Evolutionary conservation across 179 eudicot genomes (phyloP).

Genomic region (Vitellaria paradoxa): DNA sequence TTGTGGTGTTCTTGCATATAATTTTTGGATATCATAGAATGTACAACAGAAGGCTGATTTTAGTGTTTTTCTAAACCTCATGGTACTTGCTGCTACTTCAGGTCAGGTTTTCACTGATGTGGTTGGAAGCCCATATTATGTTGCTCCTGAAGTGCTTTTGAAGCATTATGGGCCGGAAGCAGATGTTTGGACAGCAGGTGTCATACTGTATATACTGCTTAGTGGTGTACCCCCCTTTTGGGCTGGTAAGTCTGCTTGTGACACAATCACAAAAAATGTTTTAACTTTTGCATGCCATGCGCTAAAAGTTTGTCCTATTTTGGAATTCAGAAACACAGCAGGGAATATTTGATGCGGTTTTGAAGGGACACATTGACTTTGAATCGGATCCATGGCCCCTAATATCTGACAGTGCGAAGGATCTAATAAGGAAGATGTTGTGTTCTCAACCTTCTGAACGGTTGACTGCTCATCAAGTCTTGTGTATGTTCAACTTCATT

Average conservation of each 20-base stretch:
- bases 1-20: neutral
- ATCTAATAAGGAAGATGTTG: conserved; percentile 75
- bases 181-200: conserved; percentile 97
- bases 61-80: neutral
- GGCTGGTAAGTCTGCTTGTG: conserved; percentile 57
- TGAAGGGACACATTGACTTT: conserved; percentile 77
- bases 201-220: conserved; percentile 74
- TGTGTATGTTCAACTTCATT: conserved; percentile 44
- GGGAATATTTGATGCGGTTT: conserved; percentile 88
- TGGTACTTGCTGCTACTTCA: conserved; percentile 32
- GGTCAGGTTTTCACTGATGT: conserved; percentile 81
- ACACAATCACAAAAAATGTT: neutral
- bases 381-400: conserved; percentile 92
- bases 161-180: conserved; percentile 87
- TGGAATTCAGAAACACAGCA: conserved; percentile 74
- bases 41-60: neutral
- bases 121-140: conserved; percentile 93
- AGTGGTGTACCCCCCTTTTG: conserved; percentile 94
- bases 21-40: neutral
- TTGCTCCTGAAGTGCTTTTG: conserved; percentile 86
- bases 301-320: conserved; percentile 12
- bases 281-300: neutral
- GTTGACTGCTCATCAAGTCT: conserved; percentile 82
- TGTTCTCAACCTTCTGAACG: conserved; percentile 59
- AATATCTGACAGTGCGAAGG: conserved; percentile 83